phyloP scores from a whole-genome alignment of 2,329 filamentous ascomycete species.

The Ascochyta koolunga region DNA sequence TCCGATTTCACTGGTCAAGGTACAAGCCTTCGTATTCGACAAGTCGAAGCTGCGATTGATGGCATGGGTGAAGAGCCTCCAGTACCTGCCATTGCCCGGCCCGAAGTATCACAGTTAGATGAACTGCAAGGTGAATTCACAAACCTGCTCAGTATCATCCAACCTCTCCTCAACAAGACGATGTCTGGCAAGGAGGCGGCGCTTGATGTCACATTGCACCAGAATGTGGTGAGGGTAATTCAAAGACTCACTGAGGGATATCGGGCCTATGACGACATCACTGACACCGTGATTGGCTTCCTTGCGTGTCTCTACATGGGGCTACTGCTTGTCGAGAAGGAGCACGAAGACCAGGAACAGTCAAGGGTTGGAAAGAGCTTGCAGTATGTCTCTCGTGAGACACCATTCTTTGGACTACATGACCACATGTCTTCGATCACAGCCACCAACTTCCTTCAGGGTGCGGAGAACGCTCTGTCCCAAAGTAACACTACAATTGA shows the following conservation, averaged over 20 bases:
- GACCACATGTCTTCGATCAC: slow-evolving; percentile 13
- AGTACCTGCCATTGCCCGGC: slow-evolving; percentile 73
- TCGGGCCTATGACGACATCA: slow-evolving; percentile 83
- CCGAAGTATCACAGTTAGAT: slow-evolving; percentile 68
- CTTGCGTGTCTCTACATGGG: slow-evolving; percentile 80
- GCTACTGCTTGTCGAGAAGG: slow-evolving; percentile 60
- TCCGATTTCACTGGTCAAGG: slow-evolving; percentile 69
- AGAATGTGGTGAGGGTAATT: slow-evolving; percentile 71
- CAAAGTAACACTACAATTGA: slow-evolving; percentile 33
- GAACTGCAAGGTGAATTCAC: slow-evolving; percentile 83
- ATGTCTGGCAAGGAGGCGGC: slow-evolving; percentile 34
- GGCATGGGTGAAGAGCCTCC: slow-evolving; percentile 71
- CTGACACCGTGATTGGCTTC: slow-evolving; percentile 76
- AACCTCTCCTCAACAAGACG: slow-evolving; percentile 33
- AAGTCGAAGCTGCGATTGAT: slow-evolving; percentile 67
- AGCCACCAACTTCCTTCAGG: slow-evolving; percentile 24
- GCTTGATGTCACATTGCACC: slow-evolving; percentile 49
- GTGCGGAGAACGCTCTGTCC: slow-evolving; percentile 27
- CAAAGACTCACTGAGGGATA: slow-evolving; percentile 72
- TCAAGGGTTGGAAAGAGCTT: slow-evolving; percentile 26
- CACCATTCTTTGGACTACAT: slow-evolving; percentile 42
- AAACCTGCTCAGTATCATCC: slow-evolving; percentile 64
- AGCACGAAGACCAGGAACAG: slow-evolving; percentile 22
- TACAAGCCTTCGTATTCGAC: slow-evolving; percentile 68
- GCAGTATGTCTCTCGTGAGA: slow-evolving; percentile 33